phyloP scores from a whole-genome alignment of 2,329 filamentous ascomycete genomes.

The Dactylellina sp. region DNA sequence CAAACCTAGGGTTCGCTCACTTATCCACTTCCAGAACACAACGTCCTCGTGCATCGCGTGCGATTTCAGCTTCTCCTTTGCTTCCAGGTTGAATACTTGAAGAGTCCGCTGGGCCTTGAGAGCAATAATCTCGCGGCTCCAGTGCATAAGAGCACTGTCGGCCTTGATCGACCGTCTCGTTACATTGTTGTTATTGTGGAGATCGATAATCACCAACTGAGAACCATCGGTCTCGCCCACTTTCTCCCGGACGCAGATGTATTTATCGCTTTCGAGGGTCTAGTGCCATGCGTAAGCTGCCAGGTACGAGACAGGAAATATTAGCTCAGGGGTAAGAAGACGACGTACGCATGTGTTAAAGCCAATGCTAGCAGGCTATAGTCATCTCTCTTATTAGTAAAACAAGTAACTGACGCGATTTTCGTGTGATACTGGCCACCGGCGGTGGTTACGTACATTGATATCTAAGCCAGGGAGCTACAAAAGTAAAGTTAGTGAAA shows the following conservation, averaged over 20 bases:
- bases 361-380: constrained; percentile 43
- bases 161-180: constrained; percentile 96
- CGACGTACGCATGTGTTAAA: constrained; percentile 39
- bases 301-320: constrained; percentile 51
- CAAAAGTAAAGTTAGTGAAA: constrained; percentile 16
- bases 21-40: constrained; percentile 99
- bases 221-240: constrained; percentile 76
- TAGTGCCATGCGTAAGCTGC: constrained; percentile 63
- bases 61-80: constrained; percentile 96
- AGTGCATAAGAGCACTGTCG: constrained; percentile 99
- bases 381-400: constrained; percentile 26
- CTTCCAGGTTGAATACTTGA: constrained; percentile 94
- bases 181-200: constrained; percentile 97
- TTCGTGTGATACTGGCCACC: constrained; percentile 9
- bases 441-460: constrained; percentile 44
- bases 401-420: constrained; percentile 27
- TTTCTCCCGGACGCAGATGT: constrained; percentile 96
- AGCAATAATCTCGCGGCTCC: constrained; percentile 93
- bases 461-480: constrained; percentile 51
- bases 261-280: constrained; percentile 98
- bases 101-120: constrained; percentile 95
- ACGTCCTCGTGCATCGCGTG: constrained; percentile 97
- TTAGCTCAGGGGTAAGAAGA: constrained; percentile 57
- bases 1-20: constrained; percentile 84
- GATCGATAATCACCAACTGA: constrained; percentile 94